Evolutionary conservation across 129 eudicot genomes (phyloP), one percentile per base, ranked within the genome.

Genomic region (Flaveria brownii): DNA sequence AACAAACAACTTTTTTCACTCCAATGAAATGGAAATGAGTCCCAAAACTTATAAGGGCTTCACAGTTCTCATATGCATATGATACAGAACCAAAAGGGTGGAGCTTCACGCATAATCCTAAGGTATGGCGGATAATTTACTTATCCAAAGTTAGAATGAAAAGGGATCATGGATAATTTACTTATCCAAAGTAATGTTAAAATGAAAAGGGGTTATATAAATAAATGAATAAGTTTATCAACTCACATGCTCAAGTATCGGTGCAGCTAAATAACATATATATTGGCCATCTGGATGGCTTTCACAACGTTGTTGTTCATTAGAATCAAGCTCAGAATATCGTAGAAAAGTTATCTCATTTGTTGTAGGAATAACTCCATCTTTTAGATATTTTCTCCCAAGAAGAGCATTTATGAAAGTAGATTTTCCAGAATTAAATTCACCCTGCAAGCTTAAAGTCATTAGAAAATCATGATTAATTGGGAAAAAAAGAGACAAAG

Each of bases 261-360:
- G 88, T 61, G 98, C 91, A 79, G 97, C 90, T 65, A 93, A 71
- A 74, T 93, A 90, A 84, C 97, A 90, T 33, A 87, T 79, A 84
- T 76, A 88, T 84, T 88, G 97, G 74, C 98, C 98, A 93, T 93
- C 98, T 64, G 98, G 98, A 82, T 82, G 96, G 83, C 96, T 85
- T 84, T 90, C 97, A 83, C 96, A 90, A 49, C 78, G 87, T 54
- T 86, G 89, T 41, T 88, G 84, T 82, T 84, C 91, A 68, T 50
- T 43, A 10, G 81, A 75, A 77, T 86, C 90, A 55, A 82, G 56
- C 69, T 87, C 97, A 41, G 96, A 85, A 79, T 90, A 90, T 72
- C 91, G 87, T 60, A 93, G 77, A 67, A 93, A 93, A 0, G 98
- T 93, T 59, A 93, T 93, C 84, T 93, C 98, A 56, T 90, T 90